phyloP scores from a whole-genome alignment of 192 early-diverging fungal genomes.

The Phlyctochytrium arcticum region DNA sequence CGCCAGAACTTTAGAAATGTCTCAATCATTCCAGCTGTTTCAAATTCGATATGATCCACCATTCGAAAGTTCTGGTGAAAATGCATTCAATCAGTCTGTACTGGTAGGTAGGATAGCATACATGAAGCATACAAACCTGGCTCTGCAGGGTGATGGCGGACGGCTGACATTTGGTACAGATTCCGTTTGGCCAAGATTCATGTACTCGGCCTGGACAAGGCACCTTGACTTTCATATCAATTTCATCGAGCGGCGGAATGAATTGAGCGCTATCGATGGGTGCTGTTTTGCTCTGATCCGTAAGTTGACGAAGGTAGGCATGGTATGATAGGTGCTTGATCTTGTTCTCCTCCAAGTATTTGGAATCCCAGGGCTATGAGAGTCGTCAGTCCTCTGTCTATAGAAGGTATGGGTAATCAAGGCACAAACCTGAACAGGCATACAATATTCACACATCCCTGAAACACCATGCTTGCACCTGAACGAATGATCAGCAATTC shows the following conservation, averaged over 20 bases:
- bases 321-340: constrained; percentile 99
- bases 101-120: too few species aligned
- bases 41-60: constrained; percentile 97
- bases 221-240: constrained; percentile 70
- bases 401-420: background rate
- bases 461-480: constrained; percentile 75
- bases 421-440: constrained; percentile 55
- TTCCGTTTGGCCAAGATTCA: constrained; percentile 86
- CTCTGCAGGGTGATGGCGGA: constrained; percentile 82
- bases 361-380: constrained; percentile 79
- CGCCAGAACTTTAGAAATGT: constrained; percentile 86
- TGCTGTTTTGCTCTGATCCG: constrained; percentile 60
- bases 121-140: constrained; percentile 51
- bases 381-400: background rate
- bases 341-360: constrained; percentile 82
- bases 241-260: constrained; percentile 83
- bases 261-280: constrained; percentile 29
- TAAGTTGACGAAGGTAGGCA: constrained; percentile 75
- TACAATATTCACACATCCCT: constrained; percentile 93
- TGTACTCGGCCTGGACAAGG: constrained; percentile 75
- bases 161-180: constrained; percentile 98
- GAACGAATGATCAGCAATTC: constrained; percentile 1
- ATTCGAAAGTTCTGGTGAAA: constrained; percentile 73
- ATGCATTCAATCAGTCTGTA: background rate
- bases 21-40: constrained; percentile 72